Conservation (phyloP, 1,284 basidiomycete genomes). For the Tetrapyrgos nigripes region DNA sequence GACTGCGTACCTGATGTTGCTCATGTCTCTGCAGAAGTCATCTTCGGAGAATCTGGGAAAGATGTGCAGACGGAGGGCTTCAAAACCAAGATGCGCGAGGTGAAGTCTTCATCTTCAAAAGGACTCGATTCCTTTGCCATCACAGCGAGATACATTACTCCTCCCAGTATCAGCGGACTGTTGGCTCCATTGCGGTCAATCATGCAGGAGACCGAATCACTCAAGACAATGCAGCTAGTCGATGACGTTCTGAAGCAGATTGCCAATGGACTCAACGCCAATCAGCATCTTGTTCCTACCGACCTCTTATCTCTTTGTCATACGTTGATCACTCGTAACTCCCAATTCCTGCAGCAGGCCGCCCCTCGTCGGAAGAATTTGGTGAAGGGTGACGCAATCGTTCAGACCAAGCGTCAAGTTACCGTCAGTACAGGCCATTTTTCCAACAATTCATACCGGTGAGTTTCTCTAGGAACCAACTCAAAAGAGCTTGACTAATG, state of each 20-base stretch:
- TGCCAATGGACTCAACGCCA: conserved; percentile 86
- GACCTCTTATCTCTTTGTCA: conserved; percentile 88
- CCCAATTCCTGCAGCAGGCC: conserved; percentile 75
- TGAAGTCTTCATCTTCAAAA: conserved; percentile 78
- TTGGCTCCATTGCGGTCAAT: conserved; percentile 86
- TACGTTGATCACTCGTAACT: conserved; percentile 91
- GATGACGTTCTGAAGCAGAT: conserved; percentile 91
- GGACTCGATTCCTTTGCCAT: conserved; percentile 88
- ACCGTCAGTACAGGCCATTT: conserved; percentile 72
- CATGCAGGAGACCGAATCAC: conserved; percentile 85
- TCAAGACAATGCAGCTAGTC: conserved; percentile 85
- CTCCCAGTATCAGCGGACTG: conserved; percentile 77
- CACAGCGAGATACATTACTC: conserved; percentile 79
- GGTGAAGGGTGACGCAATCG: conserved; percentile 67
- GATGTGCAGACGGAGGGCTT: conserved; percentile 91
- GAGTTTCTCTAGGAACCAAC: conserved; percentile 23
- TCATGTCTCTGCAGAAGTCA: conserved; percentile 88
- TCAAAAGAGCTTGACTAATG: conserved; percentile 8
- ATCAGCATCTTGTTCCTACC: conserved; percentile 71
- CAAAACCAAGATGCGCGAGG: conserved; percentile 95
- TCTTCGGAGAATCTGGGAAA: conserved; percentile 94
- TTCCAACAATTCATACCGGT: conserved; percentile 86
- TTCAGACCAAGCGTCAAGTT: conserved; percentile 79
- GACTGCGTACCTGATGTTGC: conserved; percentile 81
- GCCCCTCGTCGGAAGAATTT: conserved; percentile 48